Evolutionary conservation across 495 filamentous ascomycete genomes (phyloP).

Genomic region (Xylaria flabelliformis): DNA sequence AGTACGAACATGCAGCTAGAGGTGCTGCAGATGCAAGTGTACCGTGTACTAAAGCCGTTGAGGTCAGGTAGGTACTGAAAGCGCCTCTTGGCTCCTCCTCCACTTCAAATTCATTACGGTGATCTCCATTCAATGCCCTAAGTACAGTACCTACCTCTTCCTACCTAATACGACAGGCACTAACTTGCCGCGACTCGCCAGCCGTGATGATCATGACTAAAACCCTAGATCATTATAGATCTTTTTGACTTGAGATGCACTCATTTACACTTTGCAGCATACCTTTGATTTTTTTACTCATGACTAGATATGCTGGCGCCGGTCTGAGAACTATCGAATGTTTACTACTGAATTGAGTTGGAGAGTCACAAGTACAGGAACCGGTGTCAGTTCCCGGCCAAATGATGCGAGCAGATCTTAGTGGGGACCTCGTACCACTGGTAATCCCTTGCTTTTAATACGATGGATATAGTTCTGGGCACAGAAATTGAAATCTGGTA

Average conservation of each 20-base stretch:
- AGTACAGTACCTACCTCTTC: neutral
- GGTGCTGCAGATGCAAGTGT: neutral
- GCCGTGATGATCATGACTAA: constrained; percentile 2
- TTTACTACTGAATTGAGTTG: neutral
- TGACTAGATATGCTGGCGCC: neutral
- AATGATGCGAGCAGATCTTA: constrained; percentile 19
- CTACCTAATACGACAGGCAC: neutral
- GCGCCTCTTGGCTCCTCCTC: neutral
- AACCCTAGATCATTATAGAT: constrained; percentile 6
- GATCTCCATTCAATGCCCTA: constrained; percentile 11
- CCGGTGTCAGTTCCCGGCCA: neutral
- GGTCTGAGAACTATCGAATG: no score
- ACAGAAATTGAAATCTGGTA: neutral
- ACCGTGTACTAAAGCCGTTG: neutral
- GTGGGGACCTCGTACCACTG: constrained; percentile 11
- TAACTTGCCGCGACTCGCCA: constrained; percentile 6
- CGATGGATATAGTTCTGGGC: constrained; percentile 2
- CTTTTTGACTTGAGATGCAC: neutral
- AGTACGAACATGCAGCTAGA: neutral
- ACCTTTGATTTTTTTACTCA: neutral
- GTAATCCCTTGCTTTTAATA: neutral
- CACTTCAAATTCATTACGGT: constrained; percentile 3
- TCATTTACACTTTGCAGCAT: neutral
- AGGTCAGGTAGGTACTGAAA: neutral
- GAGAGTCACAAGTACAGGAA: neutral